These are phyloP conservation scores for Harringtonia aguacate DNA, from an alignment of 2,329 filamentous ascomycete genomes.

Conservation along the genomic window DNA sequence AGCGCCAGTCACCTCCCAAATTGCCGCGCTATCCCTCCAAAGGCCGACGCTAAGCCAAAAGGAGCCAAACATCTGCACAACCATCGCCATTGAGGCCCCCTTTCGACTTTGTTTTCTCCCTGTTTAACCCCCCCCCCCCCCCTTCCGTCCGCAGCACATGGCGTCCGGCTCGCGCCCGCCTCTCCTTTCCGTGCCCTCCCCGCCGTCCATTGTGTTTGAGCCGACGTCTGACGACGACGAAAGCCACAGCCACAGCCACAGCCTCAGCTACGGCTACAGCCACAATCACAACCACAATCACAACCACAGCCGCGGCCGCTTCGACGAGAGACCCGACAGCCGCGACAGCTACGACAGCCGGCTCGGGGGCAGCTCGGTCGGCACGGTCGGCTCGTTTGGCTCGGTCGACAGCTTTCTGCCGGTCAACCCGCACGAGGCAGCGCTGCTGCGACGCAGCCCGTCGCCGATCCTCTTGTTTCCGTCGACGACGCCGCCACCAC, in stretches of 20 bases:
- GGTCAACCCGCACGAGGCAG: constrained; percentile 9
- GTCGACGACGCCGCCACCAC: not conserved
- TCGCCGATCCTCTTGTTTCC: not conserved
- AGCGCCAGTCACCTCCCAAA: too few relatives aligned
- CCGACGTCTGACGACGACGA: not conserved
- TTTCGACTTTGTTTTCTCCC: not conserved
- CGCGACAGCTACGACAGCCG: not conserved
- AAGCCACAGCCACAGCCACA: not conserved
- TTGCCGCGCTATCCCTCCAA: too few relatives aligned
- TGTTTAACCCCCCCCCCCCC: not conserved
- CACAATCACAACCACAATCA: not conserved
- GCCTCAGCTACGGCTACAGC: not conserved
- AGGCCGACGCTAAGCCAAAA: too few relatives aligned
- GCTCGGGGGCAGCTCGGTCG: not conserved
- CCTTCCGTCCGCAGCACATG: not conserved
- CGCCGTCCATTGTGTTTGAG: constrained; percentile 1
- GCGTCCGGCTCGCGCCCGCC: not conserved
- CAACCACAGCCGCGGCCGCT: not conserved
- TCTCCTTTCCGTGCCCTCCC: not conserved
- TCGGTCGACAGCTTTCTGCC: not conserved
- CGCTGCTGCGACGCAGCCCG: constrained; percentile 10
- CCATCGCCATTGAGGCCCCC: too few relatives aligned
- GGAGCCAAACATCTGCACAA: too few relatives aligned
- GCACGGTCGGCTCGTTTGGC: not conserved
- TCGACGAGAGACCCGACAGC: too few relatives aligned